Base-by-base conservation (phyloP, 1,284 basidiomycete genomes). In the Marasmius oreades region DNA sequence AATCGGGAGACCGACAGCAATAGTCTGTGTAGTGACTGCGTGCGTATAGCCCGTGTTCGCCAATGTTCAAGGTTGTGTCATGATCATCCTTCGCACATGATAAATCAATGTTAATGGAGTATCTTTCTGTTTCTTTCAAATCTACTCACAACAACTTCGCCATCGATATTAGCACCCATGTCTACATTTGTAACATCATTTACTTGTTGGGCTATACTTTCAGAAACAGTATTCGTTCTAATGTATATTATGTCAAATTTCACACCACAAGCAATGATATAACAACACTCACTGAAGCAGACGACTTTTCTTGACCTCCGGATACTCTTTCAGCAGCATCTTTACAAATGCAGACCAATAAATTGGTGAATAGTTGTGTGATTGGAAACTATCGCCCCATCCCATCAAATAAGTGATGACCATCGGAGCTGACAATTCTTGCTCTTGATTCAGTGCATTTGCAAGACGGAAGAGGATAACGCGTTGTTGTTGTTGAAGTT, bases 381-480 rank as follows among this genome's bases (percentile, higher is more conserved):
- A 76, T 2, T 46, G 22, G 50, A 61, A 70, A 0, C 56, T 56
- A 43, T 74, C 72, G 0, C 70, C 71, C 69, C 67, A 70, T 1
- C 67, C 70, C 70, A 72, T 69, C 1, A 73, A 53, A 54, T 70
- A 72, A 1, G 62, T 64, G 0, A 72, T 65, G 0, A 74, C 67
- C 63, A 69, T 64, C 0, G 67, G 68, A 0, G 61, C 68, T 2
- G 65, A 56, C 1, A 75, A 33, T 47, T 75, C 73, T 54, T 72
- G 69, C 51, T 72, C 60, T 0, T 61, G 53, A 39, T 67, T 71
- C 11, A 74, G 53, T 0, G 65, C 56, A 50, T 72, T 60, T 1
- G 63, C 53, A 7, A 63, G 53, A 4, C 66, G 52, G 50, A 68
- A 63, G 6, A 72, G 28, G 3, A 73, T 51, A 1, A 65, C 50